A percentile compares a stretch with the other conserved stretches of the same genome.
Evolutionary conservation across 495 filamentous ascomycete genomes (phyloP).

Genomic region (Neurospora pannonica): DNA sequence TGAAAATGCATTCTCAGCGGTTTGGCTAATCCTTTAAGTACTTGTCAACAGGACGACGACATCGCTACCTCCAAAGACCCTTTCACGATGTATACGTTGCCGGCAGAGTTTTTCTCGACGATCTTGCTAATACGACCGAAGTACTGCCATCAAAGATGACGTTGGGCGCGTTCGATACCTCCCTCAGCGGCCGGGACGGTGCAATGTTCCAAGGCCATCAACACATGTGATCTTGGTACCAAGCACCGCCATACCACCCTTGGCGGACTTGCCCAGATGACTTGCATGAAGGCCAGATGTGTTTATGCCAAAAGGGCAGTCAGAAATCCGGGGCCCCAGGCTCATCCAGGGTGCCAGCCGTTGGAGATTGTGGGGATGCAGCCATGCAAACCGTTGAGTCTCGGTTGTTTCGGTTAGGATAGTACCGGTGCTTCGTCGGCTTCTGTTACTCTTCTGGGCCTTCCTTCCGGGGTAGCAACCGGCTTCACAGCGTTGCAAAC

Average conservation of each 20-base stretch:
- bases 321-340: neutral
- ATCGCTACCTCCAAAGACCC: neutral
- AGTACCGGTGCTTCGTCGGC: constrained; percentile 4
- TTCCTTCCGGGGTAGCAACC: neutral
- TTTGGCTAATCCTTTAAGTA: neutral
- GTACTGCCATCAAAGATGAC: neutral
- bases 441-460: neutral
- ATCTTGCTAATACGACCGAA: neutral
- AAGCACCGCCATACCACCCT: neutral
- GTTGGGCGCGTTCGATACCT: neutral
- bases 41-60: neutral
- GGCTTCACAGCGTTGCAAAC: neutral
- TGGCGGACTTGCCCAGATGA: neutral
- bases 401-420: constrained; percentile 4
- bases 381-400: neutral
- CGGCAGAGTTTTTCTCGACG: neutral
- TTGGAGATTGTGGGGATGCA: neutral
- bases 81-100: neutral
- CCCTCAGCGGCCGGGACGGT: neutral
- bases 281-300: neutral
- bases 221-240: neutral
- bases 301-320: neutral
- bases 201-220: neutral
- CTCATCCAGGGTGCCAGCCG: neutral
- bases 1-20: neutral